A percentile compares a stretch with the other conserved stretches of the same genome.
Evolutionary conservation across 2,329 filamentous ascomycete species (phyloP).

Genomic region (Didymella segeticola): DNA sequence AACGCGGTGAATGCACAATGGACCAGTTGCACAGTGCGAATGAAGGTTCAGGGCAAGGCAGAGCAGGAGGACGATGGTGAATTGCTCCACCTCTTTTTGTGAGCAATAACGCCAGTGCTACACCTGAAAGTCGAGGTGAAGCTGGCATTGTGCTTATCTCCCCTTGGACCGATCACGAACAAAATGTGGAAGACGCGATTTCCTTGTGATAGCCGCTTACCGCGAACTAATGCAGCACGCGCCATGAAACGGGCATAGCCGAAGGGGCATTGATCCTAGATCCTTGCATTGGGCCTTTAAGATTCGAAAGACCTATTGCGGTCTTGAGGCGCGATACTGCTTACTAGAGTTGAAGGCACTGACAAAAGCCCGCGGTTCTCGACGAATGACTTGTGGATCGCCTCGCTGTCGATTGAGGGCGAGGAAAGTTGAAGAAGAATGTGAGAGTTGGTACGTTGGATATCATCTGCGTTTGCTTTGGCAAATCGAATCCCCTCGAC

Average conservation of each 20-base stretch:
- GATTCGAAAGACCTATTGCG: neutral
- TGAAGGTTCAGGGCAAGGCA: neutral
- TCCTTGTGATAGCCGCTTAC: conserved; percentile 16
- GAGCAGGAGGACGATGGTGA: neutral
- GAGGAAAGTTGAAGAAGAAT: too few species aligned
- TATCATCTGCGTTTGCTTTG: too few species aligned
- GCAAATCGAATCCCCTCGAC: neutral
- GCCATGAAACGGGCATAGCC: conserved; percentile 11
- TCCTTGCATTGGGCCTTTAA: neutral
- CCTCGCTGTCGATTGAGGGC: too few species aligned
- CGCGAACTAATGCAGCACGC: conserved; percentile 9
- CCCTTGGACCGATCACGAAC: neutral
- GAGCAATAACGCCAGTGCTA: neutral
- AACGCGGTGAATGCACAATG: neutral
- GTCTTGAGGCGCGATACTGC: neutral
- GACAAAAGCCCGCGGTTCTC: too few species aligned
- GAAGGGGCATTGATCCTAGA: conserved; percentile 10
- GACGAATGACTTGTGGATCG: too few species aligned
- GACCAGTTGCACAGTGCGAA: neutral
- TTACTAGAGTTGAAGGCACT: neutral
- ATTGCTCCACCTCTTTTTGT: neutral
- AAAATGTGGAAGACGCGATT: conserved; percentile 3
- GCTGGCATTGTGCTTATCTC: conserved; percentile 9
- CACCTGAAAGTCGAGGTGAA: neutral
- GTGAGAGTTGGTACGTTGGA: too few species aligned